Evolutionary conservation across 106 monocot species (phyloP), one percentile per base, ranked within the genome.

Genomic region (Dendrobium catenatum): DNA sequence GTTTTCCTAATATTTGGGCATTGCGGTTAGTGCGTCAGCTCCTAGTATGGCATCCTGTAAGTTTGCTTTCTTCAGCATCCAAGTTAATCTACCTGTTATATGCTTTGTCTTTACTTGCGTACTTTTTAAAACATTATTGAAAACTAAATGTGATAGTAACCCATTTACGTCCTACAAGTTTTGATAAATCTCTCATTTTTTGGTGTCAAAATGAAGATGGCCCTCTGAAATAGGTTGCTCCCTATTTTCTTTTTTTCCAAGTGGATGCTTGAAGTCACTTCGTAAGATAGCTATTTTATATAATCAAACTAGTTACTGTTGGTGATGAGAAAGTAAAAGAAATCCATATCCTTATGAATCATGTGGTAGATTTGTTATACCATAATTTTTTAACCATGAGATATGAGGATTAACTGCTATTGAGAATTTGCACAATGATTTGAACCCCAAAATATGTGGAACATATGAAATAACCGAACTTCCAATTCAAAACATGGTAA

Each of bases 21-120:
- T 68, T 96, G 80, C 79, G 95, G 41, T 85, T 96, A 77, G 93
- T 88, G 15, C 93, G 93, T 4, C 91, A 91, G 81, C 82, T 96
- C 37, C 84, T 96, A 81, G 75, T 89, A 42, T 96, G 95, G 95
- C 86, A 93, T 86, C 93, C 93, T 33, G 95, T 96, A 93, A 96
- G 93, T 42, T 15, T 29, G 49, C 24, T 70, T 13, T 4, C 22
- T 27, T 33, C 4, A 51, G 42, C 41, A 47, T 9, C 37, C 7
- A 37, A 31, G 11, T 68, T 26, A 8, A 22, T 33, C 51, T 27
- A 9, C 55, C 47, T 40, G 24, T 44, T 19, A 70, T 70, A 37
- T 70, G 13, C 33, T 64, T 4, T 75, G 79, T 47, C 4, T 67
- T 43, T 67, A 68, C 4, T 20, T 47, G 41, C 16, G 44, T 74